phyloP scores from a whole-genome alignment of 2,329 filamentous ascomycete genomes.

The Cladophialophora yegresii region DNA sequence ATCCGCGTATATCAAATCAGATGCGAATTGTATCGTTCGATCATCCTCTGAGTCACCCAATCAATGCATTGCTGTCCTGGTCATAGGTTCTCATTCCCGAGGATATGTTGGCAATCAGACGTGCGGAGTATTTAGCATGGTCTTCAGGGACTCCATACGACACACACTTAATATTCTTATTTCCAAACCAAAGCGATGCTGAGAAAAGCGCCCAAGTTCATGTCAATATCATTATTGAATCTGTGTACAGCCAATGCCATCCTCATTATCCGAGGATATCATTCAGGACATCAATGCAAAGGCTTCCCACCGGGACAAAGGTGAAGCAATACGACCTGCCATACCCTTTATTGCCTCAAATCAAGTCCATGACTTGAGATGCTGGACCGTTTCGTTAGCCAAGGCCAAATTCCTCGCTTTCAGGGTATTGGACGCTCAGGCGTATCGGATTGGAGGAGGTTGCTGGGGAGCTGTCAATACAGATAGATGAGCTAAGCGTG shows the following conservation, averaged over 20 bases:
- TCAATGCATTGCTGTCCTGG: neutral
- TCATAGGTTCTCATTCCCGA: neutral
- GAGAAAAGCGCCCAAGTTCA: neutral
- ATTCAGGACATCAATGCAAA: neutral
- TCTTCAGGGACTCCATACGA: neutral
- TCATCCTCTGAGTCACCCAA: neutral
- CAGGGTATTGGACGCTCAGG: slow-evolving; percentile 2
- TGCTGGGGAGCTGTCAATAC: neutral
- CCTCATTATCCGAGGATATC: slow-evolving; percentile 4
- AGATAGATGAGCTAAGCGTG: neutral
- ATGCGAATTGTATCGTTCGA: neutral
- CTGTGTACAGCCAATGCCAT: slow-evolving; percentile 14
- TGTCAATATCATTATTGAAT: slow-evolving; percentile 15
- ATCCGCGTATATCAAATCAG: neutral
- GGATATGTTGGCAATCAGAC: neutral
- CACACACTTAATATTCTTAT: neutral
- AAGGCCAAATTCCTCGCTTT: neutral
- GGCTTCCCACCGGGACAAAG: neutral
- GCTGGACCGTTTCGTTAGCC: neutral
- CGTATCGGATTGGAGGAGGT: slow-evolving; percentile 24
- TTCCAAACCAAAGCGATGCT: neutral
- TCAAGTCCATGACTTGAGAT: neutral
- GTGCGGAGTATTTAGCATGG: neutral
- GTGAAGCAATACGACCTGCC: neutral
- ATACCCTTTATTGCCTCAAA: neutral